Evolutionary conservation across 768 basidiomycete species (phyloP), one percentile per base, ranked within the genome.

Genomic region (Lactifluus pinguis): DNA sequence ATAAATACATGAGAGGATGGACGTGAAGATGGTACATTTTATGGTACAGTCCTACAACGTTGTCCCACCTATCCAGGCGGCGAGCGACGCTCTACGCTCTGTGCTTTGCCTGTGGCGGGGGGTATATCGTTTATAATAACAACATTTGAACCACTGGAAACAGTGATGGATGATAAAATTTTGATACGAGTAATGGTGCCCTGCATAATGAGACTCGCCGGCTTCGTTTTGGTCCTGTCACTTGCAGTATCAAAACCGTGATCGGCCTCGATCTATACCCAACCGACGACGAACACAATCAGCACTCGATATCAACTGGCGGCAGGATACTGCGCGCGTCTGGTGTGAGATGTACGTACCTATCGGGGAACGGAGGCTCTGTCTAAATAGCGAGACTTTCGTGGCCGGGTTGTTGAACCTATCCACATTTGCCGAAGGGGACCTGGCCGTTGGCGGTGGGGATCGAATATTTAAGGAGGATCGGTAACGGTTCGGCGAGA

Each of bases 401-500:
- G 41, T 48, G 6, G 50, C 63, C 8, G 59, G 63, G 39, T 57
- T 60, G 17, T 55, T 49, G 39, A 57, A 55, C 51, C 52, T 45
- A 6, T 51, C 39, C n/a, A n/a, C 25, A 9, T 29, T 39, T 38
- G 44, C 13, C 25, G 1, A 8, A 1, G 29, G 34, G 3, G 21
- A 19, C 25, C 39, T 66, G 15, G 19, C 8, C 29, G 9, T 4
- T 32, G 21, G 4, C 4, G 25, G 4, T 10, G 32, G 9, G 19
- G n/a, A 1, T 19, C 49, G 59, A 14, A 6, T 9, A 1, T 57
- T 53, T 3, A 34, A 19, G 2, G 56, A 57, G 3, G 59, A 41
- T 9, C n/a, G 38, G 8, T 57, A 59, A 32, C 65, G 65, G 47
- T 66, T 66, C 44, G 65, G 65, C 11, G 41, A 6, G 25, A 66